Evolutionary conservation across 1,284 basidiomycete species (phyloP).

Genomic region (Trametes sp.): DNA sequence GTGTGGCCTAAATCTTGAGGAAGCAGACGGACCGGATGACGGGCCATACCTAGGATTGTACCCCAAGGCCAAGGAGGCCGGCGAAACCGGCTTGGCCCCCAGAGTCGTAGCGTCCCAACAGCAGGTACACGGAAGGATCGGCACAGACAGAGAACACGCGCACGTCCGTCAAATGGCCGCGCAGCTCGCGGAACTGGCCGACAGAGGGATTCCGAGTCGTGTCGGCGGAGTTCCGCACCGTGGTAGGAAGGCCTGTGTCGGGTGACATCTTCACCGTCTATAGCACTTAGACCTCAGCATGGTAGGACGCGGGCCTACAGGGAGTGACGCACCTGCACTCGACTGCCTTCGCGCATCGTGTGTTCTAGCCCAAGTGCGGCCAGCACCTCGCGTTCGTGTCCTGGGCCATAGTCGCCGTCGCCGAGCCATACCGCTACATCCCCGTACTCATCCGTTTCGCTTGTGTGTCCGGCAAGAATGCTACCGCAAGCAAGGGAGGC

Average conservation of each 20-base stretch:
- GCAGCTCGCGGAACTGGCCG: constrained; percentile 22
- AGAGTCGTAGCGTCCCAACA: constrained; percentile 33
- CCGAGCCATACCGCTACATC: constrained; percentile 62
- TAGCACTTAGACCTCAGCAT: not conserved
- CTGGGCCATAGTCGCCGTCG: constrained; percentile 38
- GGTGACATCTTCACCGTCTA: constrained; percentile 25
- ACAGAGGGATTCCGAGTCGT: constrained; percentile 13
- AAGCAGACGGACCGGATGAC: not conserved
- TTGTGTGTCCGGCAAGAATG: constrained; percentile 58
- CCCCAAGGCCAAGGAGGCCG: constrained; percentile 37
- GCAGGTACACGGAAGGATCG: constrained; percentile 29
- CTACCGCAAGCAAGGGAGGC: constrained; percentile 53
- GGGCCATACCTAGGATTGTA: constrained; percentile 24
- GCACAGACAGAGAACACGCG: constrained; percentile 31
- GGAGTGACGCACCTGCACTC: constrained; percentile 1
- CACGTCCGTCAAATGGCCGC: constrained; percentile 27
- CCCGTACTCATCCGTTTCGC: constrained; percentile 62
- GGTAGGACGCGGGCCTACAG: not conserved
- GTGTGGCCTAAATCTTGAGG: no score
- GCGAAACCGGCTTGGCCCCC: constrained; percentile 31
- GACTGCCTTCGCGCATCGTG: constrained; percentile 2
- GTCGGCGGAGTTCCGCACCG: constrained; percentile 10
- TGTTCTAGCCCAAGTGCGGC: constrained; percentile 32
- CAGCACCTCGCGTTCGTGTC: constrained; percentile 36
- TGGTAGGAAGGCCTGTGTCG: constrained; percentile 25